Conservation (phyloP, 2,329 filamentous ascomycete genomes). For the Beauveria medogensis region DNA sequence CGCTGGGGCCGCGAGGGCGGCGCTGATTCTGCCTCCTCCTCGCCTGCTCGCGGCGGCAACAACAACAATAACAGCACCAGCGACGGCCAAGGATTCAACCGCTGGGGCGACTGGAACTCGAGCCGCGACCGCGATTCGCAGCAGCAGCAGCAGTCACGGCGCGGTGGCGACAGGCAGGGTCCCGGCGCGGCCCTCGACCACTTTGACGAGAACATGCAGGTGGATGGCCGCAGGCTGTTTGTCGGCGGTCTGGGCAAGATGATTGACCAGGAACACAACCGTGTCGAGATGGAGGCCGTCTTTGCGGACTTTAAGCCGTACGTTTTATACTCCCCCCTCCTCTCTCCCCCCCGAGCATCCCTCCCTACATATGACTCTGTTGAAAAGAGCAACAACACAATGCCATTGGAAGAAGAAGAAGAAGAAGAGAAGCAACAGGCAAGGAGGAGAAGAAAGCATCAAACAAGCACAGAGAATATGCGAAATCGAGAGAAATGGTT, state of each 20-base stretch:
- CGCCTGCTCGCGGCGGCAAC: background rate
- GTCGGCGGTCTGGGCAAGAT: conserved; percentile 43
- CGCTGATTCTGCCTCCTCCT: conserved; percentile 12
- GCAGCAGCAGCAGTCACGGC: conserved; percentile 8
- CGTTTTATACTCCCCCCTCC: conserved; percentile 10
- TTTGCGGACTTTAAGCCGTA: conserved; percentile 39
- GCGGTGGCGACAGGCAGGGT: conserved; percentile 18
- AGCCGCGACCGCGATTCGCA: background rate
- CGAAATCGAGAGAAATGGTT: background rate
- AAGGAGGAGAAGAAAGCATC: background rate
- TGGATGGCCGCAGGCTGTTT: conserved; percentile 34
- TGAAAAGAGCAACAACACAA: too few species aligned
- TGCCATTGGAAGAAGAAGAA: background rate
- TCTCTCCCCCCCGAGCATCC: background rate
- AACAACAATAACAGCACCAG: background rate
- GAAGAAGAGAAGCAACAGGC: conserved; percentile 18
- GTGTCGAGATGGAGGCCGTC: conserved; percentile 36
- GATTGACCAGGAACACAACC: conserved; percentile 38
- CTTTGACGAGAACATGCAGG: conserved; percentile 22
- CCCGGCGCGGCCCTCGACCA: conserved; percentile 23
- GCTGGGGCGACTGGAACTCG: conserved; percentile 38
- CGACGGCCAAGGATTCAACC: conserved; percentile 23
- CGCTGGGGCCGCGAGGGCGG: conserved; percentile 12
- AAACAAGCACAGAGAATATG: background rate
- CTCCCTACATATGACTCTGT: background rate